Evolutionary conservation across 2,329 filamentous ascomycete genomes (phyloP).

Genomic region (Fusarium sp.): DNA sequence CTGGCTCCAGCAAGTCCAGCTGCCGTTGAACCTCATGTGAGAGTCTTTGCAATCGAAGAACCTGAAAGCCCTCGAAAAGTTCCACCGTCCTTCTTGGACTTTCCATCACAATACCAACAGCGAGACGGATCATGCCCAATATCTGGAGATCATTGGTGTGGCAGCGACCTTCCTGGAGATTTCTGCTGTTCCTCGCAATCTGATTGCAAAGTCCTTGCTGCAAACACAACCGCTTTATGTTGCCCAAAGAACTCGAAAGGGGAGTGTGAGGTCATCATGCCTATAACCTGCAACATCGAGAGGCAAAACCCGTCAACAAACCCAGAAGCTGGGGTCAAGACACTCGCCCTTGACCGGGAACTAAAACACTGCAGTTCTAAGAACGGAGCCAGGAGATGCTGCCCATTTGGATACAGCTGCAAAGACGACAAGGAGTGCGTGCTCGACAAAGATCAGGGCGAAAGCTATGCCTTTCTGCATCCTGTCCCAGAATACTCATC

Average conservation of each 20-base stretch:
- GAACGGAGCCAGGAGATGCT: conserved; percentile 36
- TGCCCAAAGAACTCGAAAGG: conserved; percentile 39
- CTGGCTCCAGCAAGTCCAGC: conserved; percentile 28
- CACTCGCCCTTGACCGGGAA: conserved; percentile 33
- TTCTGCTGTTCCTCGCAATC: conserved; percentile 41
- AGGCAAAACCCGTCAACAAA: conserved; percentile 34
- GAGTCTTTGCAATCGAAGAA: conserved; percentile 29
- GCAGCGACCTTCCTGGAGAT: conserved; percentile 33
- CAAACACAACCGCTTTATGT: conserved; percentile 46
- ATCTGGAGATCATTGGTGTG: conserved; percentile 37
- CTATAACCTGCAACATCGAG: conserved; percentile 41
- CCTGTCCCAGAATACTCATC: conserved; percentile 30
- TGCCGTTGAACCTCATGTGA: conserved; percentile 32
- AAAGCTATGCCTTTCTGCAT: conserved; percentile 39
- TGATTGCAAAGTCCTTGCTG: conserved; percentile 42
- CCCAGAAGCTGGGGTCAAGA: conserved; percentile 39
- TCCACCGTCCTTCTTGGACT: conserved; percentile 10
- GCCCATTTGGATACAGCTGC: conserved; percentile 46
- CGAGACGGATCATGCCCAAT: conserved; percentile 38
- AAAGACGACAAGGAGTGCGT: conserved; percentile 33
- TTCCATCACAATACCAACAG: conserved; percentile 23
- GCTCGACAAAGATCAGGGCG: conserved; percentile 39
- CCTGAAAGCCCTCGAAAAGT: conserved; percentile 12
- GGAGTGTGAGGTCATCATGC: conserved; percentile 35
- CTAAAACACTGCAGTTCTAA: conserved; percentile 38